Conservation (phyloP, 2,329 filamentous ascomycete genomes). For the Chrysoporthe austroafricana region DNA sequence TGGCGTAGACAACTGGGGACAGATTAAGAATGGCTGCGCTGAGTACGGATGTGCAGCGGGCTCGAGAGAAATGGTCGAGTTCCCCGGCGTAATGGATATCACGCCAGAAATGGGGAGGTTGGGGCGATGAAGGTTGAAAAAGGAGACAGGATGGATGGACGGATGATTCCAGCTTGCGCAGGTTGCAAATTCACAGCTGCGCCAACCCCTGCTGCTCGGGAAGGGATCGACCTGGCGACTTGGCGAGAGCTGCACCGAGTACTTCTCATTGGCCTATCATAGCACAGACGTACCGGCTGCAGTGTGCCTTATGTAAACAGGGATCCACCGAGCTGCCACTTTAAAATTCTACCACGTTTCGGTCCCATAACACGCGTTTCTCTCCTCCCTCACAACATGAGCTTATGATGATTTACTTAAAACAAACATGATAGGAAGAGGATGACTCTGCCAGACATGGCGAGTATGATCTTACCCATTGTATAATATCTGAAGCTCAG, state of each 20-base stretch:
- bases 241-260: not conserved
- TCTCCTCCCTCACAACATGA: conserved; percentile 41
- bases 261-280: not conserved
- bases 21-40: not conserved
- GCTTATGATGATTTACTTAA: conserved; percentile 65
- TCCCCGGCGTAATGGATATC: conserved; percentile 2
- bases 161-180: conserved; percentile 14
- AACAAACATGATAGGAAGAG: conserved; percentile 71
- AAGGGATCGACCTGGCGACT: not conserved
- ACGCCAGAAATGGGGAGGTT: not conserved
- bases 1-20: not conserved
- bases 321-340: not conserved
- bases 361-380: conserved; percentile 7
- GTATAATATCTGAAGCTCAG: conserved; percentile 59
- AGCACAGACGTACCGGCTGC: no score
- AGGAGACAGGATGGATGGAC: not conserved
- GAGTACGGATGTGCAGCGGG: not conserved
- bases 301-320: not conserved
- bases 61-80: not conserved
- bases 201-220: not conserved
- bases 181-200: conserved; percentile 19
- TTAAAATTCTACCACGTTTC: conserved; percentile 26
- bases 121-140: conserved; percentile 8
- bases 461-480: conserved; percentile 64
- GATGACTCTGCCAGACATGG: conserved; percentile 56